Conservation (phyloP, 192 early-diverging fungal species). For the Podila epigama region DNA sequence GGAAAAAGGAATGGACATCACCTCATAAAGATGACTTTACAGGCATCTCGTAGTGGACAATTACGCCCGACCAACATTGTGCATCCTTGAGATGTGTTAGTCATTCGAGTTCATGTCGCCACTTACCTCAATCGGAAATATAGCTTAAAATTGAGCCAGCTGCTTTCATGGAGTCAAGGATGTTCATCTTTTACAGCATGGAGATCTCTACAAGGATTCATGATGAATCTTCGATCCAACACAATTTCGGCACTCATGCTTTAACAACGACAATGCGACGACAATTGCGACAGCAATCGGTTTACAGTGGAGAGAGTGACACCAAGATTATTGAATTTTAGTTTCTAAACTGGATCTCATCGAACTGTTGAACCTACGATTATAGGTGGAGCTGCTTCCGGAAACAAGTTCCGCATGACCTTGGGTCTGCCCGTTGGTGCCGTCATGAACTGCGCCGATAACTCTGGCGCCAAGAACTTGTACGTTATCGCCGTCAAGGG, state of each 20-base stretch:
- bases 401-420: constrained; percentile 99
- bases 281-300: not conserved
- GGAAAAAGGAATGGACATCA: no score
- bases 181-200: no score
- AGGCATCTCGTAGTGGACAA: no score
- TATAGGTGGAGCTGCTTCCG: constrained; percentile 72
- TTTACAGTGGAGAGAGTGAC: not conserved
- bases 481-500: constrained; percentile 98
- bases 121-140: no score
- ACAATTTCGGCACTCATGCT: not conserved
- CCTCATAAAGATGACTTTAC: no score
- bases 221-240: not conserved
- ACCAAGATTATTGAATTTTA: no score
- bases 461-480: constrained; percentile 99
- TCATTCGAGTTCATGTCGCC: no score
- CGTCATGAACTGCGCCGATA: constrained; percentile 99
- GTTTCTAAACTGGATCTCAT: not conserved
- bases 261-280: not conserved
- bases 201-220: no score
- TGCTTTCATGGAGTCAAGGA: no score
- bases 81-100: no score
- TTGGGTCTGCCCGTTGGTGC: constrained; percentile 93
- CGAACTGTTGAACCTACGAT: constrained; percentile 5
- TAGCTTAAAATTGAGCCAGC: no score
- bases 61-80: no score